Conservation (phyloP, 2,329 filamentous ascomycete genomes). For the Colletotrichum sp. region DNA sequence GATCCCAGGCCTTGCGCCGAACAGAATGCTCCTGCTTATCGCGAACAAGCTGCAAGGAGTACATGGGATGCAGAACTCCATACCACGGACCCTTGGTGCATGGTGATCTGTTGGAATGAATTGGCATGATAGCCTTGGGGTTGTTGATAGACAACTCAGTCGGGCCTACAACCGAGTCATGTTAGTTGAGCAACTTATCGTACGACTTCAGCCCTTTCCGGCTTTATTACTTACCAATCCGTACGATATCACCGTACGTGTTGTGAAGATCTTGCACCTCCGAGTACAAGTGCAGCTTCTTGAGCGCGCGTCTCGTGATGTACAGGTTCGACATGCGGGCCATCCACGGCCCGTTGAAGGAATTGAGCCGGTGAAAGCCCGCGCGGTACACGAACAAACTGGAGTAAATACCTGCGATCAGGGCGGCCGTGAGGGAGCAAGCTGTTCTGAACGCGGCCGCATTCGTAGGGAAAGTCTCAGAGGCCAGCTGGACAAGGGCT, state of each 20-base stretch:
- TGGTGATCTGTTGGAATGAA: conserved; percentile 31
- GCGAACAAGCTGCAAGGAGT: conserved; percentile 33
- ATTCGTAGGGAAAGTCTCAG: background rate
- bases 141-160: conserved; percentile 34
- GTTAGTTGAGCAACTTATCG: background rate
- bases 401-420: conserved; percentile 15
- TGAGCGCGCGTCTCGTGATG: conserved; percentile 23
- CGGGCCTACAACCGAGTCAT: conserved; percentile 25
- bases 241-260: conserved; percentile 33
- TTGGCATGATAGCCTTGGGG: conserved; percentile 27
- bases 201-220: background rate
- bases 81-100: conserved; percentile 38
- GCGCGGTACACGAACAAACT: conserved; percentile 26
- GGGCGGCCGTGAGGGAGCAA: background rate
- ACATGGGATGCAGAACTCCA: conserved; percentile 29
- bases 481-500: background rate
- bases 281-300: conserved; percentile 25
- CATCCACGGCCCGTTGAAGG: conserved; percentile 29
- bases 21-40: conserved; percentile 32
- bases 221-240: conserved; percentile 23
- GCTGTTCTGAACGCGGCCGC: background rate
- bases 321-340: conserved; percentile 27
- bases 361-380: conserved; percentile 28
- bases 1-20: conserved; percentile 37
- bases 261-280: conserved; percentile 30